A percentile compares a stretch with the other conserved stretches of the same genome.
phyloP scores from a whole-genome alignment of 1,139 yeast species.

The Candida sojae region DNA sequence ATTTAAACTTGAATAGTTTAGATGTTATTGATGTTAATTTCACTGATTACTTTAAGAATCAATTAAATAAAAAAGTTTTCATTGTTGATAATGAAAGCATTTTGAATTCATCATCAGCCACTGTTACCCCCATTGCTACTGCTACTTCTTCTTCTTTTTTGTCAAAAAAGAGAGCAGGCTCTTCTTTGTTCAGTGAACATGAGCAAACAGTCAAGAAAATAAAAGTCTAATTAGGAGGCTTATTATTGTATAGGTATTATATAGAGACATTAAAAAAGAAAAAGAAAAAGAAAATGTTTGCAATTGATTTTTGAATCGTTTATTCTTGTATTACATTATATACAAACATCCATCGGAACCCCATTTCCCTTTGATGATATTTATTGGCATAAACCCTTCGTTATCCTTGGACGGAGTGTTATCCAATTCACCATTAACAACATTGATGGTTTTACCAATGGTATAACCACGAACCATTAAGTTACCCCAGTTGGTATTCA shows the following conservation, averaged over 20 bases:
- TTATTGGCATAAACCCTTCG: conserved; percentile 66
- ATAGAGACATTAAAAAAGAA: conserved; percentile 1
- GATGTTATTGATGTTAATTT: conserved; percentile 29
- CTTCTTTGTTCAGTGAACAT: conserved; percentile 14
- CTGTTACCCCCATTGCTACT: not conserved
- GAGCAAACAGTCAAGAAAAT: conserved; percentile 6
- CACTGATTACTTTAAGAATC: conserved; percentile 31
- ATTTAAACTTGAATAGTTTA: conserved; percentile 21
- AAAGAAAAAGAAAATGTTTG: not conserved
- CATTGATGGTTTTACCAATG: conserved; percentile 49
- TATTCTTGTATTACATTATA: conserved; percentile 18
- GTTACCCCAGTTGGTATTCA: conserved; percentile 44
- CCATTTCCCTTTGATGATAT: conserved; percentile 54
- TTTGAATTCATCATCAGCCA: not conserved
- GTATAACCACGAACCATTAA: conserved; percentile 65
- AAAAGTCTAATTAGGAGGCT: conserved; percentile 11
- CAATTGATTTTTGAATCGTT: not conserved
- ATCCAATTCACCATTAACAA: conserved; percentile 18
- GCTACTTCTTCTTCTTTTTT: not conserved
- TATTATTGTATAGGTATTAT: conserved; percentile 5
- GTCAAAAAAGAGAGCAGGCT: conserved; percentile 10
- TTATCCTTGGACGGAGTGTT: conserved; percentile 30
- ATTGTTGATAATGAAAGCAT: conserved; percentile 13
- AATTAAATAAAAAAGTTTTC: conserved; percentile 36
- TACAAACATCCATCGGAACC: conserved; percentile 78